A percentile compares a stretch with the other conserved stretches of the same genome.
Evolutionary conservation across 1,139 yeast genomes (phyloP).

Genomic region (Yamadazyma sp.): DNA sequence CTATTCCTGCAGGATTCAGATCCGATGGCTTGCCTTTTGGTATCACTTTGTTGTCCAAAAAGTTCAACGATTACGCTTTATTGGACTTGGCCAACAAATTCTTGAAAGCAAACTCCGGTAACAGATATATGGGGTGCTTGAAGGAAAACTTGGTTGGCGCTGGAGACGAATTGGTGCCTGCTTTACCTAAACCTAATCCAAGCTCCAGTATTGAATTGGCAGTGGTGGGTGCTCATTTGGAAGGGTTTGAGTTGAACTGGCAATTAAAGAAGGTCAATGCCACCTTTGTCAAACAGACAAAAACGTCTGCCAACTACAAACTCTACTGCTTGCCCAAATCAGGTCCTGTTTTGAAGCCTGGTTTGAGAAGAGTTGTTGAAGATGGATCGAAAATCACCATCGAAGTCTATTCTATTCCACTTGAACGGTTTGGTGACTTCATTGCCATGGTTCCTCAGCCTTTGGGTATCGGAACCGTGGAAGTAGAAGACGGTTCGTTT

Average conservation of each 20-base stretch:
- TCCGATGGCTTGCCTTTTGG: conserved; percentile 88
- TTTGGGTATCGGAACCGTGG: conserved; percentile 89
- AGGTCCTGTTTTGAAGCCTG: conserved; percentile 86
- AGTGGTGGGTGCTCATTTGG: conserved; percentile 93
- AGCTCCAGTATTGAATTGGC: conserved; percentile 56
- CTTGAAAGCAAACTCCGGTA: conserved; percentile 39
- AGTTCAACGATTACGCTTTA: conserved; percentile 85
- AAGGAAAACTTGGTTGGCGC: conserved; percentile 37
- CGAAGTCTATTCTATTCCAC: conserved; percentile 83
- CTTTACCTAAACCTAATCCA: conserved; percentile 36
- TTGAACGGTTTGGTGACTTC: conserved; percentile 74
- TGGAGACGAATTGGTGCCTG: conserved; percentile 30
- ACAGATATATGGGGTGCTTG: conserved; percentile 40
- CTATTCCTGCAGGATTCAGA: conserved; percentile 87
- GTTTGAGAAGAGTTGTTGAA: conserved; percentile 65
- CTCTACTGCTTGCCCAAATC: conserved; percentile 81
- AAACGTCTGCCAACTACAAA: conserved; percentile 70
- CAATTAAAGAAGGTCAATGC: conserved; percentile 87
- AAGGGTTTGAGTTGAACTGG: conserved; percentile 91
- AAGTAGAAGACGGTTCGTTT: conserved; percentile 74
- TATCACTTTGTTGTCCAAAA: conserved; percentile 76
- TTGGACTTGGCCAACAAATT: conserved; percentile 78
- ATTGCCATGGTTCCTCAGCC: conserved; percentile 91
- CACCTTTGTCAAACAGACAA: conserved; percentile 60
- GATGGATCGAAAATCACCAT: conserved; percentile 63